Conservation (phyloP, 2,329 filamentous ascomycete species). For the Xylariaceae sp. region DNA sequence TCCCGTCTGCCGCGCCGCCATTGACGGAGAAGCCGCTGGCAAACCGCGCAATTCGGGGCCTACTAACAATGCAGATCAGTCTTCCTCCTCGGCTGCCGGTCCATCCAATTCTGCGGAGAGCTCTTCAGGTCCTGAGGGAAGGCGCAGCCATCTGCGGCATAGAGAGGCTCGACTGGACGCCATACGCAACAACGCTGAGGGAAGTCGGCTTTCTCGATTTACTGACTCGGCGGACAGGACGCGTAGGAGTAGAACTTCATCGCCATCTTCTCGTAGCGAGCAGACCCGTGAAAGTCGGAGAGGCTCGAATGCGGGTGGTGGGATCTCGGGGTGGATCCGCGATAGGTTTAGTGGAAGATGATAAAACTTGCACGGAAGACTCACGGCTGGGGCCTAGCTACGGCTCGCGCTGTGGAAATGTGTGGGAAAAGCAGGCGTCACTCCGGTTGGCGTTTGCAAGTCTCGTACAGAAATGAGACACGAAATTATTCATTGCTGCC, state of each 20-base stretch:
- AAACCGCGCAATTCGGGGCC: slow-evolving; percentile 16
- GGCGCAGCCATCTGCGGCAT: slow-evolving; percentile 21
- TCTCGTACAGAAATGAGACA: too few relatives aligned
- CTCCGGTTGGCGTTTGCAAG: too few relatives aligned
- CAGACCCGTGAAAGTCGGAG: slow-evolving; percentile 31
- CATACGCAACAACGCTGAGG: slow-evolving; percentile 15
- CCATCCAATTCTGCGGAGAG: slow-evolving; percentile 18
- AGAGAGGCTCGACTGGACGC: slow-evolving; percentile 21
- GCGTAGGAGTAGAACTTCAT: slow-evolving; percentile 25
- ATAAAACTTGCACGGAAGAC: neutral
- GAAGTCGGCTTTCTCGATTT: slow-evolving; percentile 23
- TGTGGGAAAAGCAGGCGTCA: too few relatives aligned
- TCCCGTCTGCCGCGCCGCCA: slow-evolving; percentile 68
- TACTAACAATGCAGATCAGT: slow-evolving; percentile 2
- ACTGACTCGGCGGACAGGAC: slow-evolving; percentile 16
- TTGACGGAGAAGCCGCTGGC: slow-evolving; percentile 38
- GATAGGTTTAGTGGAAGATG: slow-evolving; percentile 35
- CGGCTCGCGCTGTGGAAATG: too few relatives aligned
- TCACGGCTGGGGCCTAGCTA: too few relatives aligned
- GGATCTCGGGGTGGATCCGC: slow-evolving; percentile 43
- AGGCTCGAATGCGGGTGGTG: slow-evolving; percentile 29
- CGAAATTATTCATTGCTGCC: too few relatives aligned
- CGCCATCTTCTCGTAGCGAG: slow-evolving; percentile 28
- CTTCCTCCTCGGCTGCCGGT: neutral
- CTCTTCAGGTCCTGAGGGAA: slow-evolving; percentile 14